Conservation (phyloP, 129 eudicot genomes). For the Centaurea solstitialis region DNA sequence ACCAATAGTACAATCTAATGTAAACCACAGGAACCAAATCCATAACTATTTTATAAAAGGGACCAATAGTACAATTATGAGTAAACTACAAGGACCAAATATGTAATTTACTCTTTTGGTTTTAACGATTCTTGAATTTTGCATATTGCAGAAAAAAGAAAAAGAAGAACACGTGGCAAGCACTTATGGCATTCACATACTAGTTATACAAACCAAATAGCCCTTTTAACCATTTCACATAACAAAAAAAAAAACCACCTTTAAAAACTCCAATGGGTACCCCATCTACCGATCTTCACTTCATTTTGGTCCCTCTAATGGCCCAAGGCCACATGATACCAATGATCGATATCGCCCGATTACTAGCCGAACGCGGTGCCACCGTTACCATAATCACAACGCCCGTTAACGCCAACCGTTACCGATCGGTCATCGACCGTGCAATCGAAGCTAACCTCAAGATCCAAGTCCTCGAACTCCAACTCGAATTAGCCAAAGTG, state of each 20-base stretch:
- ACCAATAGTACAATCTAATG: too few species aligned
- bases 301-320: conserved; percentile 52
- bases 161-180: neutral
- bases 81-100: too few species aligned
- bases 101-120: too few species aligned
- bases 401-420: conserved; percentile 39
- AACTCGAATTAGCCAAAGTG: conserved; percentile 35
- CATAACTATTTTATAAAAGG: too few species aligned
- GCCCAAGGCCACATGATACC: conserved; percentile 69
- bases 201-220: neutral
- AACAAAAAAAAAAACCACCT: neutral
- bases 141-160: neutral
- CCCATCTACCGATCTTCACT: conserved; percentile 36
- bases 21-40: too few species aligned
- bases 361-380: conserved; percentile 44
- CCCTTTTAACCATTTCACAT: neutral
- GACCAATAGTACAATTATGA: too few species aligned
- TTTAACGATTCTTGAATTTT: neutral
- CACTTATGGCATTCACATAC: neutral
- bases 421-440: conserved; percentile 28
- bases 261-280: conserved; percentile 14
- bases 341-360: conserved; percentile 51
- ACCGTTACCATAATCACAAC: conserved; percentile 45
- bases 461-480: conserved; percentile 32
- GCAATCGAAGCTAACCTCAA: conserved; percentile 32